phyloP scores from a whole-genome alignment of 768 basidiomycete species.

The Termitomyces sp. region DNA sequence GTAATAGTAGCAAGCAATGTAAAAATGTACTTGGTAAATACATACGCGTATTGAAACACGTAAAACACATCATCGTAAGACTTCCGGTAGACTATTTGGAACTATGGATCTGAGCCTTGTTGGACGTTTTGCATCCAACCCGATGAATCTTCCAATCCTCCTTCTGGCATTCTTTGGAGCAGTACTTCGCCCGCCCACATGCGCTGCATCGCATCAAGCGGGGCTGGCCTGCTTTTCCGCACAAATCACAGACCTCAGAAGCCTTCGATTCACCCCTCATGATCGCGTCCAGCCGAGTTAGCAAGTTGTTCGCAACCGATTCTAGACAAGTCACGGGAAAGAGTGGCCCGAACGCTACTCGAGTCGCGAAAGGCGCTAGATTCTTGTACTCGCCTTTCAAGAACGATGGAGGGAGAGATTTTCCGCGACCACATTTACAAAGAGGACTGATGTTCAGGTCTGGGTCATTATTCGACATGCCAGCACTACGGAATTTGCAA shows the following conservation, averaged over 20 bases:
- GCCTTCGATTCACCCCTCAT: background rate
- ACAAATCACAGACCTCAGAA: conserved; percentile 23
- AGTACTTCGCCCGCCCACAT: conserved; percentile 32
- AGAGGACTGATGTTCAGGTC: conserved; percentile 38
- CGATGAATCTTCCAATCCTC: conserved; percentile 30
- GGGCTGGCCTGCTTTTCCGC: conserved; percentile 25
- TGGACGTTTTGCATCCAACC: conserved; percentile 8
- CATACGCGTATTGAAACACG: too few relatives aligned
- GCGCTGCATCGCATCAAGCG: conserved; percentile 22
- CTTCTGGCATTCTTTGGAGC: conserved; percentile 33
- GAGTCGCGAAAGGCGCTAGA: conserved; percentile 42
- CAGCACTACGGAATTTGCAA: conserved; percentile 44
- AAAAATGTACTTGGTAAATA: background rate
- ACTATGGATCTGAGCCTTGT: background rate
- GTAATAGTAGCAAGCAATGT: background rate
- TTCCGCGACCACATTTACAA: conserved; percentile 53
- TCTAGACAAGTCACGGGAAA: conserved; percentile 53
- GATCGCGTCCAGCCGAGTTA: background rate
- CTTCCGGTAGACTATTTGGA: too few relatives aligned
- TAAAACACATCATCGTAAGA: too few relatives aligned
- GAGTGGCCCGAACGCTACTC: conserved; percentile 50
- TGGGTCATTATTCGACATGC: conserved; percentile 33
- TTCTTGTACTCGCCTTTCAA: conserved; percentile 30
- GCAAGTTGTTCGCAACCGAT: conserved; percentile 17
- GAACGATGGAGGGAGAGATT: conserved; percentile 38